Evolutionary conservation across 2,329 filamentous ascomycete species (phyloP).

Genomic region (Fonsecaea pugnacius): DNA sequence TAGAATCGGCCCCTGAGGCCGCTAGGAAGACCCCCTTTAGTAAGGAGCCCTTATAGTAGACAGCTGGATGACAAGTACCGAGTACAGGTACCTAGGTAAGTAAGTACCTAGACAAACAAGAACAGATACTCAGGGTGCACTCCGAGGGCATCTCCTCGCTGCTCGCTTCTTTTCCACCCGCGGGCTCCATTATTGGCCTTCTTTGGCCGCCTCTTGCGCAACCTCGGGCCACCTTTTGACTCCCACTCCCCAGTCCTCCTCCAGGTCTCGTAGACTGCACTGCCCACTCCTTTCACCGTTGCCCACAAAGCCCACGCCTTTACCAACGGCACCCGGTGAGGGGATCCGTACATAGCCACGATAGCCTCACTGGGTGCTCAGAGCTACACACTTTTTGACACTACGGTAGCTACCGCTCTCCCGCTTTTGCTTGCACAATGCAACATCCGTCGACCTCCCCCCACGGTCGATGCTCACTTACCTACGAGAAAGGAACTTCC

Average conservation of each 20-base stretch:
- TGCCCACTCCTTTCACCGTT: slow-evolving; percentile 10
- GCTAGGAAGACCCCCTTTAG: not conserved
- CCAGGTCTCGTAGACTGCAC: not conserved
- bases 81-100: too few relatives aligned
- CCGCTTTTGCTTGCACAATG: not conserved
- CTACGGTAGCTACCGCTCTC: not conserved
- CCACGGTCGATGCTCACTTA: not conserved
- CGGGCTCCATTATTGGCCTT: not conserved
- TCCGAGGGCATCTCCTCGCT: not conserved
- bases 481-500: not conserved
- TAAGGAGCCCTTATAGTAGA: not conserved
- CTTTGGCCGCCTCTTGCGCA: not conserved
- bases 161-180: not conserved
- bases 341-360: not conserved
- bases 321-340: slow-evolving; percentile 8
- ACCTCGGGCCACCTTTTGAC: not conserved
- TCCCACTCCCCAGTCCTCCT: not conserved
- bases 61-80: too few relatives aligned
- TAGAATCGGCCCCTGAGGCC: not conserved
- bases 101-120: too few relatives aligned
- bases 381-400: too few relatives aligned
- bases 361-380: too few relatives aligned
- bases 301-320: slow-evolving; percentile 2
- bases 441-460: not conserved
- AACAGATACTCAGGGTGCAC: not conserved